A percentile compares a stretch with the other conserved stretches of the same genome.
These are phyloP conservation scores for Aspergillus jensenii DNA, from an alignment of 2,329 filamentous ascomycete species.

Conservation along the genomic window DNA sequence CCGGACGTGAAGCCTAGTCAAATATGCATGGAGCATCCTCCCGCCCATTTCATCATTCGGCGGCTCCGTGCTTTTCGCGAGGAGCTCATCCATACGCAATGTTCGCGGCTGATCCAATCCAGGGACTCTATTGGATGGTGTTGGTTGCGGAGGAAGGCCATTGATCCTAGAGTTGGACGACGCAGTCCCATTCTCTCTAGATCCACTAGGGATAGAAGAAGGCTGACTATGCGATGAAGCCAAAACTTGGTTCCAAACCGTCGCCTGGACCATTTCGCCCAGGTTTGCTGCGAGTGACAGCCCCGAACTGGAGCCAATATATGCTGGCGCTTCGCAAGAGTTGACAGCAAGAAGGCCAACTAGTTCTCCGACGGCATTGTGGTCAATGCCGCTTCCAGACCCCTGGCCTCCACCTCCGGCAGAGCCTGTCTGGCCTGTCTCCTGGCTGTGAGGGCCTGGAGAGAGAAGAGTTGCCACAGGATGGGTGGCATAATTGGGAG, in stretches of 20 bases:
- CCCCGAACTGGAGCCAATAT: conserved; percentile 52
- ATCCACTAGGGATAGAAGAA: neutral
- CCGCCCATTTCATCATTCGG: conserved; percentile 48
- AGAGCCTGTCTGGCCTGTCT: conserved; percentile 17
- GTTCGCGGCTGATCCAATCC: conserved; percentile 26
- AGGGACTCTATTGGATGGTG: neutral
- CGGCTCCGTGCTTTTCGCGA: conserved; percentile 46
- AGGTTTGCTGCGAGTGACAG: conserved; percentile 51
- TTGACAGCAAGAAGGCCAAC: conserved; percentile 53
- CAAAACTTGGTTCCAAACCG: conserved; percentile 55
- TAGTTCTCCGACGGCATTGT: conserved; percentile 44
- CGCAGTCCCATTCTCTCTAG: neutral
- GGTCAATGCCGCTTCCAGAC: conserved; percentile 24
- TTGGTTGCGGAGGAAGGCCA: conserved; percentile 19
- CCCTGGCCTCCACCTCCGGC: conserved; percentile 1
- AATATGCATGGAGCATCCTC: conserved; percentile 47
- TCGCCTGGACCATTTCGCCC: conserved; percentile 55
- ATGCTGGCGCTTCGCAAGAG: conserved; percentile 47
- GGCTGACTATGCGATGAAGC: conserved; percentile 24
- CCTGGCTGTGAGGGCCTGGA: conserved; percentile 17
- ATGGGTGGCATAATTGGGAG: conserved; percentile 16
- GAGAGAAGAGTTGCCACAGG: conserved; percentile 25
- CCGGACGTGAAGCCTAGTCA: conserved; percentile 47
- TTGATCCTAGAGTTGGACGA: neutral
- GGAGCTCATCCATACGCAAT: conserved; percentile 43